These are phyloP conservation scores for Sphaceloma murrayae DNA, from an alignment of 2,329 filamentous ascomycete genomes.

Conservation along the genomic window DNA sequence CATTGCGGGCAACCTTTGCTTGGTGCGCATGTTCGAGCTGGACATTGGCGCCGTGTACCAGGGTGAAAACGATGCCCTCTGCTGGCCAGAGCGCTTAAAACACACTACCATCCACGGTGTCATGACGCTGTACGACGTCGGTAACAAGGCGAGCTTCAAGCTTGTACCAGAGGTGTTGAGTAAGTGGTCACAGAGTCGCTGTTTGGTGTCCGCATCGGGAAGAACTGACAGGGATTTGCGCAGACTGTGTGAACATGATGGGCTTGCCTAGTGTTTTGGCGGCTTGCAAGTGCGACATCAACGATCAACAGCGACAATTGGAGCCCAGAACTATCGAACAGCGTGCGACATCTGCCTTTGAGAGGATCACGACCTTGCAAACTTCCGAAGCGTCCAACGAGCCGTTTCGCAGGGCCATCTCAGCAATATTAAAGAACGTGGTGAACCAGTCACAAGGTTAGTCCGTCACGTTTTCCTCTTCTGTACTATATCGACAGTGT, in stretches of 20 bases:
- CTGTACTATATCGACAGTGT: not conserved
- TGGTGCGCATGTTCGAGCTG: constrained; percentile 50
- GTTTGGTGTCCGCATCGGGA: constrained; percentile 1
- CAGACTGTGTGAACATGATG: constrained; percentile 65
- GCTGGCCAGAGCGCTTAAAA: constrained; percentile 48
- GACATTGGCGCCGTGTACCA: constrained; percentile 43
- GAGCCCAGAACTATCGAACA: constrained; percentile 59
- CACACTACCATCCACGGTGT: constrained; percentile 70
- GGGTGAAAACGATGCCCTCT: constrained; percentile 42
- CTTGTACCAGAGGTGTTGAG: constrained; percentile 67
- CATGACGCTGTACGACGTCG: constrained; percentile 79
- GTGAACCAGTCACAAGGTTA: constrained; percentile 57
- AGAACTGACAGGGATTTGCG: constrained; percentile 6
- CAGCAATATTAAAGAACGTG: constrained; percentile 62
- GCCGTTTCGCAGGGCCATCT: constrained; percentile 65
- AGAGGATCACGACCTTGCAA: constrained; percentile 59
- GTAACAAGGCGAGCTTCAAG: constrained; percentile 62
- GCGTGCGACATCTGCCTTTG: constrained; percentile 52
- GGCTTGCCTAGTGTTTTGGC: constrained; percentile 70
- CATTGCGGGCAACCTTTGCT: constrained; percentile 45
- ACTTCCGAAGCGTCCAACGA: constrained; percentile 62
- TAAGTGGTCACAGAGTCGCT: constrained; percentile 44
- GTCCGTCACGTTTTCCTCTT: constrained; percentile 27
- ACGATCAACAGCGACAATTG: constrained; percentile 59
- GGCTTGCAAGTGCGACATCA: constrained; percentile 81